Base-by-base conservation (phyloP, 2,329 filamentous ascomycete genomes). In the Geosmithia morbida region DNA sequence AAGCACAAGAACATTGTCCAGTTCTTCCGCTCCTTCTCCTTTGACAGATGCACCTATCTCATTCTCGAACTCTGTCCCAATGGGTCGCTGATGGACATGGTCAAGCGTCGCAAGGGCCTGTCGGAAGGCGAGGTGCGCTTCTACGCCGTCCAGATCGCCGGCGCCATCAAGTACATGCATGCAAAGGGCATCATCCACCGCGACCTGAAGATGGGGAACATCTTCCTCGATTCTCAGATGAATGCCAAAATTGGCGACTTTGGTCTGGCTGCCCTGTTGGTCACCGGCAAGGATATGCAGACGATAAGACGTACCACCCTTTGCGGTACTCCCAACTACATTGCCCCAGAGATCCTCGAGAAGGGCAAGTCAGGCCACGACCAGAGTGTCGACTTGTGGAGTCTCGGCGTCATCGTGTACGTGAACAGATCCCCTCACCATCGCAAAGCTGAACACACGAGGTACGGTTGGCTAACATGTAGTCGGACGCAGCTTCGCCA, bases 161-260 rank as follows among this genome's bases (percentile, higher is more conserved):
- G 92, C 37, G 92, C 92, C 39, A 90, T 98, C 66, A 97, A 97
- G 66, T 98, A 98, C 61, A 85, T 98, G 71, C 94, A 98, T 64
- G 81, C 81, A 58, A 85, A 94, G 61, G 92, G 90, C 53, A 94
- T 98, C 51, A 95, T 97, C 45, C 92, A 98, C 65, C 81, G 92
- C 45, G 92, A 98, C 64, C 67, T 98, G 56, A 98, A 98, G 67
- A 97, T 96, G 72, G 94, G 92, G 45, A 98, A 98, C 62, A 83
- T 98, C 54, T 98, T 98, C 58, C 73, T 98, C 46, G 92, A 98
- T 62, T 79, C 79, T 47, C 74, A 88, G 54, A 96, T 98, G 90
- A 94, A 98, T 59, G 83, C 95, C 56, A 98, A 98, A 63, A 87
- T 98, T 56, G 92, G 92, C 43, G 92, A 98, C 63, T 98, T 98